phyloP scores from a whole-genome alignment of 2,329 filamentous ascomycete species.

The Botrytis squamosa region DNA sequence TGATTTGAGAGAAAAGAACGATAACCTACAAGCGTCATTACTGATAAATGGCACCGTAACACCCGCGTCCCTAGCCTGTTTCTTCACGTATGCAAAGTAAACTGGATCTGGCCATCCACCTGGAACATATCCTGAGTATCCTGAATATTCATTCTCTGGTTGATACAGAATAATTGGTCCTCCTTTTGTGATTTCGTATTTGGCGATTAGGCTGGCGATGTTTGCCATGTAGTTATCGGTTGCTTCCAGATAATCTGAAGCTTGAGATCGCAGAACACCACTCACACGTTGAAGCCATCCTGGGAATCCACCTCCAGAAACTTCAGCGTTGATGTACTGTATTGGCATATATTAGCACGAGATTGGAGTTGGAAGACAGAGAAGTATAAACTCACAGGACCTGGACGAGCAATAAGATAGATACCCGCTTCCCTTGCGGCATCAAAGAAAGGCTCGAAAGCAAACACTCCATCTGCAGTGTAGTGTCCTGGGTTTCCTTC shows the following conservation, averaged over 20 bases:
- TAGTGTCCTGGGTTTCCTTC: constrained; percentile 73
- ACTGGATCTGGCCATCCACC: constrained; percentile 60
- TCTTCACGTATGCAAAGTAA: constrained; percentile 69
- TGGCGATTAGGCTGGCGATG: constrained; percentile 65
- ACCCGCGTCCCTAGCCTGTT: constrained; percentile 65
- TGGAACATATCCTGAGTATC: constrained; percentile 46
- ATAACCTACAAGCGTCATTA: constrained; percentile 59
- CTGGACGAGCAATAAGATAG: constrained; percentile 63
- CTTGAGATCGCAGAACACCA: constrained; percentile 61
- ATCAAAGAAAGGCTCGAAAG: constrained; percentile 71
- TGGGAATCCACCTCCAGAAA: constrained; percentile 73
- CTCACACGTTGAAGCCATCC: constrained; percentile 74
- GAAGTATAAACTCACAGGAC: constrained; percentile 30
- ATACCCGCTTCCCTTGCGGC: constrained; percentile 71
- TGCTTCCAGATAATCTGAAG: constrained; percentile 60
- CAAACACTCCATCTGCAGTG: constrained; percentile 68
- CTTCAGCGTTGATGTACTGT: constrained; percentile 77
- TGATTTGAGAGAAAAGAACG: not conserved
- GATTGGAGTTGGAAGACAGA: not conserved
- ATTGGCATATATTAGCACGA: constrained; percentile 22
- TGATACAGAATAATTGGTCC: constrained; percentile 78
- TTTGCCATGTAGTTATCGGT: constrained; percentile 60
- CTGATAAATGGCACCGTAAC: constrained; percentile 73
- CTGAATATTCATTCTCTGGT: constrained; percentile 78
- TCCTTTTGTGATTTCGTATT: constrained; percentile 77